A percentile compares a stretch with the other conserved stretches of the same genome.
These are phyloP conservation scores for Aspergillus baeticus DNA, from an alignment of 495 filamentous ascomycete species.

Conservation along the genomic window DNA sequence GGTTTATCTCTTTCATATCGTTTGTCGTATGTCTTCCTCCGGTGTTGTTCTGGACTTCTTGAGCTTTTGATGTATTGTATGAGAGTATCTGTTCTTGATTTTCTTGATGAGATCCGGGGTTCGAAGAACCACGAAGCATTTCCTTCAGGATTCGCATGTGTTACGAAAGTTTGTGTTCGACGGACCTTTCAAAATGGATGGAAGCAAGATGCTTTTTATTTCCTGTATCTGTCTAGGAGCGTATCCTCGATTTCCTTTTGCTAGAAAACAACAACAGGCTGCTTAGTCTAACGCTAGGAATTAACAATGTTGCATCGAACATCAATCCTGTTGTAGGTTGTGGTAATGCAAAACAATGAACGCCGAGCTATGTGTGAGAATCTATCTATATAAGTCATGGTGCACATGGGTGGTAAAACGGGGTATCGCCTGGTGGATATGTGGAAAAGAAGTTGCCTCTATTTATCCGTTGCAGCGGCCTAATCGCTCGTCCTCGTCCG, in stretches of 20 bases:
- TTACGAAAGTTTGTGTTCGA: conserved; percentile 8
- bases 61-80: conserved; percentile 20
- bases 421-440: neutral
- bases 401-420: neutral
- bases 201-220: conserved; percentile 15
- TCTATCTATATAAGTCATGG: conserved; percentile 3
- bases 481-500: conserved; percentile 82
- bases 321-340: neutral
- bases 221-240: conserved; percentile 22
- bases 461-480: conserved; percentile 59
- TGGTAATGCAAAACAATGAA: neutral
- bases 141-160: conserved; percentile 21
- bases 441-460: too few relatives aligned
- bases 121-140: conserved; percentile 16
- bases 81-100: conserved; percentile 23
- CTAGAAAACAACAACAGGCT: conserved; percentile 1
- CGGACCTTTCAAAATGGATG: neutral
- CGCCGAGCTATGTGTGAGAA: conserved; percentile 1
- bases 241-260: conserved; percentile 11
- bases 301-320: conserved; percentile 3
- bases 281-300: conserved; percentile 9
- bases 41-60: conserved; percentile 13
- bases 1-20: conserved; percentile 7
- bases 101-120: conserved; percentile 20
- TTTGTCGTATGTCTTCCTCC: conserved; percentile 9